phyloP scores from a whole-genome alignment of 2,329 filamentous ascomycete genomes.

The Alternaria triticimaculans region DNA sequence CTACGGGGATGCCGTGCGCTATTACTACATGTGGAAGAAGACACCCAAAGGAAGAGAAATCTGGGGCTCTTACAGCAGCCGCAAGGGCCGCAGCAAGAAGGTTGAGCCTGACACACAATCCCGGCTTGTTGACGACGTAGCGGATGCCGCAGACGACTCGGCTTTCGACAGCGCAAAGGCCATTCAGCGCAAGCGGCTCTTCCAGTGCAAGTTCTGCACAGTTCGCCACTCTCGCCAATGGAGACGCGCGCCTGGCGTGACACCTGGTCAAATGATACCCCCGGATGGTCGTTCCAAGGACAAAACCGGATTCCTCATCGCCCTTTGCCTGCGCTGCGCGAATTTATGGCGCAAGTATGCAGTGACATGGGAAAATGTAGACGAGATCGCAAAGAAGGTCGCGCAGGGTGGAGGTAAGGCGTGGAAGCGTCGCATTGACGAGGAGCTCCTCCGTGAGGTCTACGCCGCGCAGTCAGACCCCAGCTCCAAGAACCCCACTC shows the following conservation, averaged over 20 bases:
- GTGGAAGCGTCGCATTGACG: constrained; percentile 88
- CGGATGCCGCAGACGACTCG: constrained; percentile 91
- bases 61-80: constrained; percentile 86
- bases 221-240: constrained; percentile 84
- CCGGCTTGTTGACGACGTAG: constrained; percentile 89
- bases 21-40: constrained; percentile 99
- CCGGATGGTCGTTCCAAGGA: constrained; percentile 78
- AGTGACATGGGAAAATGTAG: constrained; percentile 92
- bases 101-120: constrained; percentile 61
- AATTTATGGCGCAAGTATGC: constrained; percentile 95
- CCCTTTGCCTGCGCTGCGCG: constrained; percentile 88
- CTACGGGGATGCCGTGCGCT: constrained; percentile 82
- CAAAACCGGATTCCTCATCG: constrained; percentile 76
- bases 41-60: constrained; percentile 82
- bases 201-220: constrained; percentile 92
- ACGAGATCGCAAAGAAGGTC: constrained; percentile 89
- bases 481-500: constrained; percentile 29
- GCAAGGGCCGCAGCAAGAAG: constrained; percentile 89
- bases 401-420: constrained; percentile 78
- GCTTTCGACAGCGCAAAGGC: constrained; percentile 94
- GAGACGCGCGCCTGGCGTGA: constrained; percentile 83
- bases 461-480: constrained; percentile 45
- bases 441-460: constrained; percentile 82
- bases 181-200: constrained; percentile 75
- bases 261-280: constrained; percentile 72